phyloP scores from a whole-genome alignment of 2,329 filamentous ascomycete genomes.

The Mollisia scopiformis region DNA sequence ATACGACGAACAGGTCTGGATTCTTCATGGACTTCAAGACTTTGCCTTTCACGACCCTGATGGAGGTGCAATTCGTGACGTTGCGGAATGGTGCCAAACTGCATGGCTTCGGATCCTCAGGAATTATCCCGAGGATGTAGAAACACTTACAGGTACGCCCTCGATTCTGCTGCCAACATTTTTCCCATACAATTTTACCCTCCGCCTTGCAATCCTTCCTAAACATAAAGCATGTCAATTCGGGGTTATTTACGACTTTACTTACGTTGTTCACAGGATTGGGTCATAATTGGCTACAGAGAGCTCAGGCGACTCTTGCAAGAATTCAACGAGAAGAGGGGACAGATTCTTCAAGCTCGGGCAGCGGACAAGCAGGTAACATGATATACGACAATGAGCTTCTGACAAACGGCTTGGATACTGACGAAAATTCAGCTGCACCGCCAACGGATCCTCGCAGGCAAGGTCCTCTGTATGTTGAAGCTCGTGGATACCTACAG shows the following conservation, averaged over 20 bases:
- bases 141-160: slow-evolving; percentile 44
- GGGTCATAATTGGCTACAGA: slow-evolving; percentile 50
- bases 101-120: slow-evolving; percentile 49
- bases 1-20: slow-evolving; percentile 43
- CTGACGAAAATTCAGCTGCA: slow-evolving; percentile 24
- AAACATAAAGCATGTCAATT: no score
- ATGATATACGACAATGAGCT: neutral
- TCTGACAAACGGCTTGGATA: slow-evolving; percentile 31
- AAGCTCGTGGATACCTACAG: slow-evolving; percentile 52
- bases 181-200: neutral
- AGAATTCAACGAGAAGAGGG: slow-evolving; percentile 50
- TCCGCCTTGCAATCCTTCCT: no score
- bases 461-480: slow-evolving; percentile 48
- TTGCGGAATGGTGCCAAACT: slow-evolving; percentile 52
- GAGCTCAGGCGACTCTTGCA: slow-evolving; percentile 51
- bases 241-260: no score
- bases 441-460: slow-evolving; percentile 37
- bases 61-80: slow-evolving; percentile 45
- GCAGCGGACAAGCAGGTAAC: slow-evolving; percentile 27
- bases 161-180: neutral
- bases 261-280: slow-evolving; percentile 43
- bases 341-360: slow-evolving; percentile 33
- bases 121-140: slow-evolving; percentile 46
- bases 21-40: slow-evolving; percentile 49
- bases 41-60: slow-evolving; percentile 53